A percentile compares a stretch with the other conserved stretches of the same genome.
Evolutionary conservation across 148 eudicot species (phyloP).

Genomic region (Silene latifolia): DNA sequence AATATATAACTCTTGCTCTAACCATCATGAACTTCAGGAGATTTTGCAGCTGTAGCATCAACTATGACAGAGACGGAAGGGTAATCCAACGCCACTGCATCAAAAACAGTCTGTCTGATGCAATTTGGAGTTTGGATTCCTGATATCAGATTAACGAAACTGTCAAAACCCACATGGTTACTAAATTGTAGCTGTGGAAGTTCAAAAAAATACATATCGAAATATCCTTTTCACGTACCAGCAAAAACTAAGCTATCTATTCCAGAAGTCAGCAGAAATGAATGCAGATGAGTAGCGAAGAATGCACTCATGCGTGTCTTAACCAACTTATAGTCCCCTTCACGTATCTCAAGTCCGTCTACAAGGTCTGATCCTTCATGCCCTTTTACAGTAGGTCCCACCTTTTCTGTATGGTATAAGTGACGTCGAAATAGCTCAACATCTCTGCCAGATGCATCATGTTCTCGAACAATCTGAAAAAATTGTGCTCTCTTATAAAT

Average conservation of each 20-base stretch:
- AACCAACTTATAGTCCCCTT: conserved; percentile 81
- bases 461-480: conserved; percentile 89
- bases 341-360: conserved; percentile 66
- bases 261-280: conserved; percentile 56
- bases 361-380: conserved; percentile 73
- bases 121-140: conserved; percentile 99
- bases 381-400: conserved; percentile 69
- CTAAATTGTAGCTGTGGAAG: not conserved
- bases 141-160: conserved; percentile 23
- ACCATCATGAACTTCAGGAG: conserved; percentile 81
- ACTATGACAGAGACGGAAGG: conserved; percentile 70
- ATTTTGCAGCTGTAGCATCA: conserved; percentile 96
- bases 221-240: conserved; percentile 39
- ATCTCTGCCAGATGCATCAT: conserved; percentile 88
- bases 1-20: conserved; percentile 7
- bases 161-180: not conserved
- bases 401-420: conserved; percentile 46
- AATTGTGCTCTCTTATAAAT: not conserved
- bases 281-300: conserved; percentile 80
- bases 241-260: conserved; percentile 62
- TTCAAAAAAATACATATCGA: not conserved
- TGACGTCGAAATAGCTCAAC: conserved; percentile 86
- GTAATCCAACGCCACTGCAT: conserved; percentile 90
- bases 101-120: conserved; percentile 91
- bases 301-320: conserved; percentile 94